phyloP scores from a whole-genome alignment of 2,329 filamentous ascomycete genomes.

The Leptographium flavum region DNA sequence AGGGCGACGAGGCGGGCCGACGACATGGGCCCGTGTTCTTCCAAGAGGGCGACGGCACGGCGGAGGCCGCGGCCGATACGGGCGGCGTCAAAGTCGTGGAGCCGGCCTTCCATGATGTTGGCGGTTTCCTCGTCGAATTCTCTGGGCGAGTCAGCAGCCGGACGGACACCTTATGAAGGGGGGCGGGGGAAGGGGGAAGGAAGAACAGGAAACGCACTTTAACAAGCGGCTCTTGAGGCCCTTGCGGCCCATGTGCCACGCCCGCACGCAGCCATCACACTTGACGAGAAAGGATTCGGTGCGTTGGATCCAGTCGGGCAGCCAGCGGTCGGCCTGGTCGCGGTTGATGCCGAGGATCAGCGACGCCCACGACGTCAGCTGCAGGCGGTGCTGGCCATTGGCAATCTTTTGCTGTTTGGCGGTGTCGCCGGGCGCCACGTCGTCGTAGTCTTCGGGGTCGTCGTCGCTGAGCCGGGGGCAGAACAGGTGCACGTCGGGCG shows the following conservation, averaged over 20 bases:
- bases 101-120: slow-evolving; percentile 23
- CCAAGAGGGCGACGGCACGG: slow-evolving; percentile 33
- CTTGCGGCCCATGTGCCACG: slow-evolving; percentile 58
- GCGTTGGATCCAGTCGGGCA: slow-evolving; percentile 41
- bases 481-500: slow-evolving; percentile 45
- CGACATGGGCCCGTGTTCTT: slow-evolving; percentile 30
- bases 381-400: slow-evolving; percentile 39
- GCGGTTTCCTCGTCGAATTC: slow-evolving; percentile 26
- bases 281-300: slow-evolving; percentile 44
- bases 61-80: slow-evolving; percentile 25
- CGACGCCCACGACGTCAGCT: slow-evolving; percentile 52
- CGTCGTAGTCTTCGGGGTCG: slow-evolving; percentile 50
- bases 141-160: too few species aligned
- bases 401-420: slow-evolving; percentile 42
- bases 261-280: slow-evolving; percentile 58
- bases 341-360: slow-evolving; percentile 54
- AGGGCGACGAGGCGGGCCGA: slow-evolving; percentile 30
- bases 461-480: slow-evolving; percentile 51
- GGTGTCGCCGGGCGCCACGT: slow-evolving; percentile 30
- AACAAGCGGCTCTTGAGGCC: slow-evolving; percentile 47
- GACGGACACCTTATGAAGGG: too few species aligned
- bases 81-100: slow-evolving; percentile 22
- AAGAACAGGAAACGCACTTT: slow-evolving; percentile 28
- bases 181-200: background rate
- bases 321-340: slow-evolving; percentile 43